Evolutionary conservation across 2,329 filamentous ascomycete genomes (phyloP).

Genomic region (Fusarium chaquense): DNA sequence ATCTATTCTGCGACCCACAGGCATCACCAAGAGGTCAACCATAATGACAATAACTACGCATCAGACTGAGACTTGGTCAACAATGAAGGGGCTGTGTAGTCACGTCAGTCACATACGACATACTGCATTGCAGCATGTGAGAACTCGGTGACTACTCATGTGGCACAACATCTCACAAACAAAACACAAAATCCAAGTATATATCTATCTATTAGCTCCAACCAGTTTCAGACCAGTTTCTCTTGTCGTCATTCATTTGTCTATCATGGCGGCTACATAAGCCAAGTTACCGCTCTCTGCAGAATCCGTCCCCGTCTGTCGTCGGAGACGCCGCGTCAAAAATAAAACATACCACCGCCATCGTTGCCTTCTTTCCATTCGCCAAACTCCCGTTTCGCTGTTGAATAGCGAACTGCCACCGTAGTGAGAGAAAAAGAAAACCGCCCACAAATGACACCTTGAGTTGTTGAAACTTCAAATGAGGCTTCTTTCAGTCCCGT

Average conservation of each 20-base stretch:
- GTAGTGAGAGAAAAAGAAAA: neutral
- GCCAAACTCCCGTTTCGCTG: conserved; percentile 21
- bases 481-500: conserved; percentile 45
- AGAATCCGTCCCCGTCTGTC: neutral
- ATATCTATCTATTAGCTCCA: neutral
- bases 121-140: neutral
- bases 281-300: neutral
- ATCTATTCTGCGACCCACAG: neutral
- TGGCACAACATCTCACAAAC: neutral
- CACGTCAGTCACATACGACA: neutral
- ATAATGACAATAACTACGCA: neutral
- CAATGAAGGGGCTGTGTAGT: conserved; percentile 5
- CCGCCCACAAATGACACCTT: neutral
- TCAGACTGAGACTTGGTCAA: neutral
- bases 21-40: neutral
- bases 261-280: neutral
- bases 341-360: neutral
- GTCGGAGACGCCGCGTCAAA: neutral
- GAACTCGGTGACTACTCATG: neutral
- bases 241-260: neutral
- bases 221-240: neutral
- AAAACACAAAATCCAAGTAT: neutral
- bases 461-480: neutral
- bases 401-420: neutral
- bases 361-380: conserved; percentile 4